Base-by-base conservation (phyloP, 2,329 filamentous ascomycete species). In the Aspergillus fumigatiaffinis region DNA sequence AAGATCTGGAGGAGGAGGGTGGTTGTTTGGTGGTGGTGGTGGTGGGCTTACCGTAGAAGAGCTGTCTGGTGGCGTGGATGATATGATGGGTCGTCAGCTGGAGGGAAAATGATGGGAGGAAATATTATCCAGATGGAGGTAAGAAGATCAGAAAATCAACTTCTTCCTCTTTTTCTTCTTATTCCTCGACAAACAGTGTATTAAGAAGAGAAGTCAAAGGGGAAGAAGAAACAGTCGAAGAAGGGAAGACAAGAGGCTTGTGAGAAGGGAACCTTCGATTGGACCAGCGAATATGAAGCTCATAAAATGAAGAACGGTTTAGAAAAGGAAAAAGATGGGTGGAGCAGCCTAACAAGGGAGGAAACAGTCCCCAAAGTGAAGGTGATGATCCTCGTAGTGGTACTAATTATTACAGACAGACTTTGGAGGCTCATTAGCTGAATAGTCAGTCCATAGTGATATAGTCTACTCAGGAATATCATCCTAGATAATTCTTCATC, bases 51-150 rank as follows among this genome's bases (percentile, higher is more conserved):
- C 46, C 53, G 46, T 41, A 47, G 50, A 58, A 52, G 28, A 56
- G 53, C 54, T 59, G 50, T 50, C 53, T 52, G 46, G 57, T 57
- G 52, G 55, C 63, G 66, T 63, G 63, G 65, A 56, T 62, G 66
- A 58, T 44, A 44, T 44, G 41, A 44, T 21, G 41, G 50, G 49
- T 42, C 50, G 54, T 59, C 50, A 60, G 50, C 54, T 54, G 59
- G 51, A 55, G 48, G 51, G 70, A 67, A 68, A 23, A 67, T 29
- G 71, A 2, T 67, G 49, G 63, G 61, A 53, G 62, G 65, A 56
- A 61, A 60, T 67, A 51, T 65, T 63, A 46, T 61, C 68, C 57
- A 61, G 60, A 50, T 57, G 60, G 52, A 67, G 68, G 54, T 73
- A 73, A 53, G 67, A 73, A 55, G 7, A 28, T 38, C 32, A 29